Evolutionary conservation across 208 protist species (phyloP), one percentile per base, ranked within the genome.

Genomic region (Trypanosomatidae sp.): DNA sequence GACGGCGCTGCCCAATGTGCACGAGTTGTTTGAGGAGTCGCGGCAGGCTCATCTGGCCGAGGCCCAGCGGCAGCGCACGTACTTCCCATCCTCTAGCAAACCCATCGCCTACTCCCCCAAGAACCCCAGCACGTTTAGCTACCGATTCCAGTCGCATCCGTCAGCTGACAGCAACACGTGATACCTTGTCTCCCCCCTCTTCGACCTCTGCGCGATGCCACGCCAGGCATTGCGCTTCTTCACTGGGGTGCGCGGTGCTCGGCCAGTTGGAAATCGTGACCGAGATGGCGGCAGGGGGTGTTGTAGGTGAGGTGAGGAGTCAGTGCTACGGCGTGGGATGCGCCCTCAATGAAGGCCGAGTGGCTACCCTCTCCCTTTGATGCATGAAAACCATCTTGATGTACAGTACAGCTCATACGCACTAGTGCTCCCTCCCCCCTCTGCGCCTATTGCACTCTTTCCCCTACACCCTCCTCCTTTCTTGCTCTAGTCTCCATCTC

Each of bases 1-100:
- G 15, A 43, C 49, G 3, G 67, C 69, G 43, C 78, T 92, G 36
- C 88, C 87, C 7, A 77, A 95, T 56, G 58, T 95, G 8, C 82
- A 82, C 47, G 79, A 85, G 25, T 80, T 79, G 39, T 95, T 95
- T 75, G 86, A 91, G 44, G 85, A 90, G 68, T 83, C 86, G 13
- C 82, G 91, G n/a, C 79, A 66, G 22, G 79, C 72, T 44, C 83
- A 92, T 69, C 65, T 95, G 12, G n/a, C 80, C 52, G 83, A 86
- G 66, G 74, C 84, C 56, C 79, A 92, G 70, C 44, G 73, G 49
- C 84, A 88, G 67, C 84, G 81, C 68, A 86, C 66, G 13, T 68
- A 78, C 44, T 88, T 89, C 55, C 87, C 83, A 2, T 78, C 83
- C 0, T 41, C 77, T 5, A 74, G 77, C 59, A 73, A 70, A 52